A percentile compares a stretch with the other conserved stretches of the same genome.
Conservation (phyloP, 176 grass and related monocot genomes). For the Oryza meyeriana region DNA sequence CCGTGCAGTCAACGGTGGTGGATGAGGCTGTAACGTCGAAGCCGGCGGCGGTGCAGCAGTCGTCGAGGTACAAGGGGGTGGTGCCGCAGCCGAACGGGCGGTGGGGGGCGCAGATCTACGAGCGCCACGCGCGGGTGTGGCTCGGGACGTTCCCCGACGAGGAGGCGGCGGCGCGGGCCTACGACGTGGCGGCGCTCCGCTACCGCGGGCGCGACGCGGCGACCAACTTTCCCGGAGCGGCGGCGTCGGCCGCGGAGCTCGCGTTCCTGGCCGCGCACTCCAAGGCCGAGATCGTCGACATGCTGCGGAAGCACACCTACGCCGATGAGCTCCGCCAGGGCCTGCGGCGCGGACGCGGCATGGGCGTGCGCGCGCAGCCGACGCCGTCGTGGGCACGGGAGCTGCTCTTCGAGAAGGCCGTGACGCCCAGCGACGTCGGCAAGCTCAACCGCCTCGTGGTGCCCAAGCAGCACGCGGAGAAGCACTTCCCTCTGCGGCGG, state of each 20-base stretch:
- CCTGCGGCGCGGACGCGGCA: slow-evolving; percentile 40
- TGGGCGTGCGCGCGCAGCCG: slow-evolving; percentile 37
- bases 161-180: slow-evolving; percentile 52
- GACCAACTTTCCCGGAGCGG: slow-evolving; percentile 55
- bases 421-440: slow-evolving; percentile 93
- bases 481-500: slow-evolving; percentile 66
- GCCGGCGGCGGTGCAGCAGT: slow-evolving; percentile 27
- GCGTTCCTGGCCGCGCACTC: slow-evolving; percentile 70
- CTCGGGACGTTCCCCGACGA: slow-evolving; percentile 90
- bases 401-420: slow-evolving; percentile 78
- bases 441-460: slow-evolving; percentile 95
- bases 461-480: slow-evolving; percentile 98
- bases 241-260: slow-evolving; percentile 41
- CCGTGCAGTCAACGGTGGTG: neutral
- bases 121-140: slow-evolving; percentile 91
- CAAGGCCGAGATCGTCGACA: slow-evolving; percentile 87
- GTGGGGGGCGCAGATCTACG: slow-evolving; percentile 99
- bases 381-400: slow-evolving; percentile 49
- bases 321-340: slow-evolving; percentile 79
- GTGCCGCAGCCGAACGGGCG: slow-evolving; percentile 97
- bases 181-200: slow-evolving; percentile 85
- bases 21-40: slow-evolving; percentile 37
- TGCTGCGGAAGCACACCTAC: slow-evolving; percentile 96
- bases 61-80: slow-evolving; percentile 89
- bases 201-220: slow-evolving; percentile 78